Evolutionary conservation across 805 yeast genomes (phyloP), one percentile per base, ranked within the genome.

Genomic region (Candida ortonii): DNA sequence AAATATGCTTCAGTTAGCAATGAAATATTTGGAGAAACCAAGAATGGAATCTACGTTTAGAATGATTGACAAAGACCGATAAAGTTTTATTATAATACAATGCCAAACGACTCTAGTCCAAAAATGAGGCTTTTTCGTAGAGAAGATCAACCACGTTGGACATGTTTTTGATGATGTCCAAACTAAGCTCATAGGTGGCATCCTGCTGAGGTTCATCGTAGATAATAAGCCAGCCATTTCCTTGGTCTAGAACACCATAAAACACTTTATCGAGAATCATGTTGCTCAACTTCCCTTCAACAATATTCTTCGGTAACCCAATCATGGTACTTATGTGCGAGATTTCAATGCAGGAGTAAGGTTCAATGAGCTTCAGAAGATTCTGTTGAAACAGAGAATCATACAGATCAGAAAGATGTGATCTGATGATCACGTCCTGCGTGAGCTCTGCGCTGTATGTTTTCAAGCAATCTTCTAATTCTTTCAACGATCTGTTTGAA

Each of bases 201-300:
- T 93, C 97, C 43, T 79, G 78, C 53, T 76, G 78, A 25, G 96
- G 95, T 57, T 88, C 84, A 39, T 87, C 95, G 55, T 85, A 93
- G 39, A 93, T 77, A 47, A 87, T 80, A 51, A 93, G 72, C 96
- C 97, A 93, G 7, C 98, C 98, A 58, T 89, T 89, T 29, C 97
- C 97, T 67, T 93, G 99, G 61, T 93, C 98, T 49, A 93, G 70
- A 22, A 93, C 97, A 30, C 98, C 99, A 55, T 80, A 84, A 51
- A 93, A 87, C n/a, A 88, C 84, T 53, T 86, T 83, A 62, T 93
- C 98, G 51, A 93, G 72, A 49, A 93, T 90, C 97, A 93, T 90
- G 62, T 90, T 97, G 30, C 94, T 80, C 45, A 93, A 71, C 61
- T 93, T 93, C 14, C 94, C 94, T 64, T 93, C 99, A 20, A 93